A percentile compares a stretch with the other conserved stretches of the same genome.
These are phyloP conservation scores for Colletotrichum navitas DNA, from an alignment of 2,329 filamentous ascomycete genomes.

Conservation along the genomic window DNA sequence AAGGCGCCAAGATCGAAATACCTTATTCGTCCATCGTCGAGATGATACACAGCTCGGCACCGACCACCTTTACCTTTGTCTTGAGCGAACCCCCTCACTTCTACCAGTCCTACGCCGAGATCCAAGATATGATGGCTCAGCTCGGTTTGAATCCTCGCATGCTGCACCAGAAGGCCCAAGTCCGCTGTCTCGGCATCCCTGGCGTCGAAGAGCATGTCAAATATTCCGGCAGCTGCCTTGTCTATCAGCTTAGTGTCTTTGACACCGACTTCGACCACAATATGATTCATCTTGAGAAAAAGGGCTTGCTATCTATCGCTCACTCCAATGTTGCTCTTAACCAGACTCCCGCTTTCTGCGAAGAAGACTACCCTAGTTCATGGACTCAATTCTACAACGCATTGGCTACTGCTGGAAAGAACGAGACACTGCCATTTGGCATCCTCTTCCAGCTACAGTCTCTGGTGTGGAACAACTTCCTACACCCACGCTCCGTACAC, in stretches of 20 bases:
- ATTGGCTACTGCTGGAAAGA: conserved; percentile 36
- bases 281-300: conserved; percentile 44
- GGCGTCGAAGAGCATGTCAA: conserved; percentile 48
- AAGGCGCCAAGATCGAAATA: conserved; percentile 52
- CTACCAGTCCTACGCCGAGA: conserved; percentile 48
- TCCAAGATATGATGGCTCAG: background rate
- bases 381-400: conserved; percentile 44
- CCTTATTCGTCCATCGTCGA: conserved; percentile 63
- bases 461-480: conserved; percentile 72
- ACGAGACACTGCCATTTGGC: conserved; percentile 61
- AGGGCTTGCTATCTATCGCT: conserved; percentile 30
- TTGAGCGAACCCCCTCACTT: conserved; percentile 65
- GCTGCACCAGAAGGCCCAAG: background rate
- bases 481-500: conserved; percentile 66
- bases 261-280: conserved; percentile 46
- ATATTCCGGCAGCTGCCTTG: conserved; percentile 57
- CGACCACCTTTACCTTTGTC: conserved; percentile 61
- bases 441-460: conserved; percentile 73
- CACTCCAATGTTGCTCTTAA: conserved; percentile 42
- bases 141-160: background rate
- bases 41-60: conserved; percentile 53
- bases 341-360: background rate
- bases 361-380: conserved; percentile 43
- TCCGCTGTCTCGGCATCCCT: conserved; percentile 43
- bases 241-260: conserved; percentile 56